Conservation (phyloP, 108 stramenopile species). For the Nitzschia palea region DNA sequence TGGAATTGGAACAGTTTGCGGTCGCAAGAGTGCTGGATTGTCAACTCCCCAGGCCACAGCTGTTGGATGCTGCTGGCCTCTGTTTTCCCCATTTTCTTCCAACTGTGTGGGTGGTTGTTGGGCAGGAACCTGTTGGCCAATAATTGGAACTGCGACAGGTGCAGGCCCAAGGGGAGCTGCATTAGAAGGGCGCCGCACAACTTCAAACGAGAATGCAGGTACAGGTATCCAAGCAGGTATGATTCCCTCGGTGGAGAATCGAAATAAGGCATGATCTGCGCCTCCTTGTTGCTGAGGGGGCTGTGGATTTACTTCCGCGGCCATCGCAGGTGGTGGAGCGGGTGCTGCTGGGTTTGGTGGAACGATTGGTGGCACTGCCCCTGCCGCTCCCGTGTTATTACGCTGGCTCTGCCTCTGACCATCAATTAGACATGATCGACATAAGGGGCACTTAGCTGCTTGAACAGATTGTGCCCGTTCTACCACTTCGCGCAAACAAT, state of each 20-base stretch:
- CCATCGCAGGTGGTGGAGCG: not conserved
- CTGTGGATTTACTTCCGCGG: not conserved
- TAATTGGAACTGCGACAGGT: not conserved
- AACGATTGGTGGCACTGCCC: not conserved
- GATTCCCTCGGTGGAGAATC: slow-evolving; percentile 77
- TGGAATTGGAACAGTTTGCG: not conserved
- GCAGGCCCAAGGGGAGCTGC: slow-evolving; percentile 1
- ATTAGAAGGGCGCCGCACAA: slow-evolving; percentile 58
- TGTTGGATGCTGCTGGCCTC: slow-evolving; percentile 5
- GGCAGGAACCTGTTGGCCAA: not conserved
- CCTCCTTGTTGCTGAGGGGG: slow-evolving; percentile 23
- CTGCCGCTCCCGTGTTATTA: not conserved
- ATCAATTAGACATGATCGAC: slow-evolving; percentile 60
- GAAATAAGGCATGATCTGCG: slow-evolving; percentile 63
- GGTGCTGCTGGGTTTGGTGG: not conserved
- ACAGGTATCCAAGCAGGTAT: slow-evolving; percentile 78
- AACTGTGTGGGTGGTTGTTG: slow-evolving; percentile 23
- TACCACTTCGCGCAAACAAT: slow-evolving; percentile 77
- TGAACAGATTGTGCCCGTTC: slow-evolving; percentile 68
- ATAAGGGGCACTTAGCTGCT: slow-evolving; percentile 69
- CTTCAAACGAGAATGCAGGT: slow-evolving; percentile 80
- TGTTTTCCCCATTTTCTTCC: slow-evolving; percentile 33
- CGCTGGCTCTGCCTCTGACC: slow-evolving; percentile 24
- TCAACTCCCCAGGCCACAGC: slow-evolving; percentile 1
- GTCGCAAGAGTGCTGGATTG: not conserved